A percentile compares a stretch with the other conserved stretches of the same genome.
Conservation (phyloP, 306 rosid genomes). For the Heteromeles arbutifolia region DNA sequence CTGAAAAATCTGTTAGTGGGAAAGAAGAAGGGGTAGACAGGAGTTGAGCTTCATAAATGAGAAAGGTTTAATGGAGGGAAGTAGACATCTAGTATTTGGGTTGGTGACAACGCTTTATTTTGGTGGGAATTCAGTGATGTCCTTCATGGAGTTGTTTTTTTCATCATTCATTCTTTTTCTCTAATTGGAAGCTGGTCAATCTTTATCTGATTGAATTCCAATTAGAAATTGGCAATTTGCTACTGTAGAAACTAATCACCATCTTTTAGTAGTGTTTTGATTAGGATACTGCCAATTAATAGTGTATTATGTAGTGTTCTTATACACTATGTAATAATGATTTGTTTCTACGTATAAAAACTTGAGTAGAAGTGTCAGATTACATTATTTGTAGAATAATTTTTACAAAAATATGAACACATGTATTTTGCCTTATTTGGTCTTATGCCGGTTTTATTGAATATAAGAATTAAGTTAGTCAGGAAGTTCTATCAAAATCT, state of each 20-base stretch:
- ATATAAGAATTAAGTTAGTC: too few species aligned
- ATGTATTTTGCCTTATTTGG: not conserved
- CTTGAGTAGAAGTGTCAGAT: too few species aligned
- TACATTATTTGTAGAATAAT: not conserved
- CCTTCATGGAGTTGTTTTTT: conserved; percentile 23
- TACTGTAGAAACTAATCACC: not conserved
- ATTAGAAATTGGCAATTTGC: not conserved
- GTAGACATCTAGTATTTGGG: conserved; percentile 13
- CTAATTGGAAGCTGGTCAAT: not conserved
- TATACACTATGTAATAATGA: not conserved
- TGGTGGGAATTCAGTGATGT: conserved; percentile 68
- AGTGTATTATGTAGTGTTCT: not conserved
- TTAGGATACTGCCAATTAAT: not conserved
- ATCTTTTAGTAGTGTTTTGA: not conserved
- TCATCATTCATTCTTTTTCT: not conserved
- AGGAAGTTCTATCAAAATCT: fast-evolving
- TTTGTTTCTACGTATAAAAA: too few species aligned
- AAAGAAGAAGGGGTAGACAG: conserved; percentile 15
- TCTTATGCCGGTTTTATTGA: too few species aligned
- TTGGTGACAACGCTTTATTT: conserved; percentile 47
- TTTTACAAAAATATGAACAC: too few species aligned
- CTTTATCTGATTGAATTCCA: not conserved
- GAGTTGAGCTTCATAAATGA: conserved; percentile 46
- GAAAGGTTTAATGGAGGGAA: conserved; percentile 15
- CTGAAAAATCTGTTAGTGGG: not conserved